A percentile compares a stretch with the other conserved stretches of the same genome.
phyloP scores from a whole-genome alignment of 768 basidiomycete genomes.

The Hortiboletus campestris region DNA sequence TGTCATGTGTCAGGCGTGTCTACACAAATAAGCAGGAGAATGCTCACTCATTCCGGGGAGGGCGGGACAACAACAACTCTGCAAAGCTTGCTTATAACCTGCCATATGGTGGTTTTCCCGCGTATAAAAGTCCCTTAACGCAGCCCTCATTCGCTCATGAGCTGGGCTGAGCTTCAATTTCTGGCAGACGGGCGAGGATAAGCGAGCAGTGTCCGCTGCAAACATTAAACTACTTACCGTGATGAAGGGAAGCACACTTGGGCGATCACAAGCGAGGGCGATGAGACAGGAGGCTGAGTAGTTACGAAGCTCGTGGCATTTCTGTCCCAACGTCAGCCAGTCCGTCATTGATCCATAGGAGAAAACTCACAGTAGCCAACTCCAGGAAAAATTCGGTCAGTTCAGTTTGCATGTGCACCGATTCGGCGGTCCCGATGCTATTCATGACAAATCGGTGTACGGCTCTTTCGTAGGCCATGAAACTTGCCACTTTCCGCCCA shows the following conservation, averaged over 20 bases:
- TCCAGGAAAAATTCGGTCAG: slow-evolving; percentile 46
- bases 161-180: slow-evolving; percentile 25
- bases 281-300: slow-evolving; percentile 44
- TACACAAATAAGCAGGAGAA: not conserved
- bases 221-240: slow-evolving; percentile 11
- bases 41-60: slow-evolving; percentile 33
- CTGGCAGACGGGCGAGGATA: slow-evolving; percentile 4
- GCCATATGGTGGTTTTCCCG: slow-evolving; percentile 26
- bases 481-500: slow-evolving; percentile 26
- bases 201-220: not conserved
- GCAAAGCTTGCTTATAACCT: slow-evolving; percentile 31
- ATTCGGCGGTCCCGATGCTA: slow-evolving; percentile 24
- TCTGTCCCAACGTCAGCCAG: slow-evolving; percentile 29
- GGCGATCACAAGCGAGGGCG: slow-evolving; percentile 40
- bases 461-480: slow-evolving; percentile 36
- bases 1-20: slow-evolving; percentile 1
- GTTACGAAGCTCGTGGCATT: slow-evolving; percentile 45
- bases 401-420: slow-evolving; percentile 20
- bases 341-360: not conserved
- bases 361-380: slow-evolving; percentile 38
- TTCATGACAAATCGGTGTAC: slow-evolving; percentile 46
- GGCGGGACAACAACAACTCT: slow-evolving; percentile 28
- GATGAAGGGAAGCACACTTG: slow-evolving; percentile 35
- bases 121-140: slow-evolving; percentile 24
- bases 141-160: slow-evolving; percentile 20